Conservation (phyloP, 2,329 filamentous ascomycete species). For the Diaporthe ampelina region DNA sequence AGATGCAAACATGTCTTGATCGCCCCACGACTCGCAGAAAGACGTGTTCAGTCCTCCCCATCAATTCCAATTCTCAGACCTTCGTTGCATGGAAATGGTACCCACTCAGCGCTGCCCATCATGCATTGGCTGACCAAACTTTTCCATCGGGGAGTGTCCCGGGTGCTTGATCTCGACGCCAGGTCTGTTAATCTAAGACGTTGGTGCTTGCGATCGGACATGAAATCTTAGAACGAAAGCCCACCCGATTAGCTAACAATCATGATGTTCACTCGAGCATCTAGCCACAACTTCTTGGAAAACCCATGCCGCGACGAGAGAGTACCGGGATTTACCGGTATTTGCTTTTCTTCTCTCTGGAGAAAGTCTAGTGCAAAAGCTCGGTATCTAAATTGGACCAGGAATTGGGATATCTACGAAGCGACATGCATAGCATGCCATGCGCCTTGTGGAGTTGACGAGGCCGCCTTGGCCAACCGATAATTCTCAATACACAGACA, state of each 20-base stretch:
- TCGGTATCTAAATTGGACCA: background rate
- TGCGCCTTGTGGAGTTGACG: background rate
- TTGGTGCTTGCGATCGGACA: background rate
- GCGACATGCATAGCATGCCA: background rate
- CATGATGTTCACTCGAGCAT: background rate
- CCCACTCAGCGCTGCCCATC: slow-evolving; percentile 6
- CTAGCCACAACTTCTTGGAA: background rate
- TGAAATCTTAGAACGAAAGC: background rate
- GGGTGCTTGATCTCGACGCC: background rate
- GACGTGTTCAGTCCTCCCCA: background rate
- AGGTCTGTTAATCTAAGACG: background rate
- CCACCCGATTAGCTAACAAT: background rate
- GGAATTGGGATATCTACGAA: background rate
- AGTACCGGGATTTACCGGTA: background rate
- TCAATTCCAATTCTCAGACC: background rate
- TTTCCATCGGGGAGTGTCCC: background rate
- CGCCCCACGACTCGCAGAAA: background rate
- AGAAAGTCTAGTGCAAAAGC: background rate
- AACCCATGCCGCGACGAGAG: background rate
- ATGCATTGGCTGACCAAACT: slow-evolving; percentile 23
- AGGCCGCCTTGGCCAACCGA: background rate
- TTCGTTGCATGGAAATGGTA: background rate
- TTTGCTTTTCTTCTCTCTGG: background rate
- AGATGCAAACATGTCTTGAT: too few relatives aligned
- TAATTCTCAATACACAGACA: background rate